Evolutionary conservation across 106 monocot species (phyloP).

Genomic region (Hemerocallis citrina): DNA sequence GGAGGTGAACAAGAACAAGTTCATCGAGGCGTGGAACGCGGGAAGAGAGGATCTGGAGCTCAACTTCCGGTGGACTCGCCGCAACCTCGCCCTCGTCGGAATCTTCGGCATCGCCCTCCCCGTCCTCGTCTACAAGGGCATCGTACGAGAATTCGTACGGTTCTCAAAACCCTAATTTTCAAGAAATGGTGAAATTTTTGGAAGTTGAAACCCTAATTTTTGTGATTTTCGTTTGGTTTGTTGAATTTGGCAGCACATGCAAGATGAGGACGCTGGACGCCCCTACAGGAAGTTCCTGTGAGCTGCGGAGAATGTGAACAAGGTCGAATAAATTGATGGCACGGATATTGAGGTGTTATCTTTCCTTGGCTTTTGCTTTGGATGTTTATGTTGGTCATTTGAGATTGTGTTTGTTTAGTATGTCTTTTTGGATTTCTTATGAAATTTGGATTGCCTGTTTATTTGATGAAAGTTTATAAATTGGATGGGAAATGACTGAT

Average conservation of each 20-base stretch:
- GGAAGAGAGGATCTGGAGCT: constrained; percentile 81
- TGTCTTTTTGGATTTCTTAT: too few species aligned
- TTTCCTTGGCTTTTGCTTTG: too few species aligned
- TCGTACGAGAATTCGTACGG: constrained; percentile 66
- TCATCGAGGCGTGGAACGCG: constrained; percentile 83
- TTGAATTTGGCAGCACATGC: constrained; percentile 59
- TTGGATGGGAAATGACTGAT: too few species aligned
- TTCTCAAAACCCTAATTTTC: background rate
- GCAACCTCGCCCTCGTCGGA: constrained; percentile 77
- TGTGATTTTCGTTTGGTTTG: background rate
- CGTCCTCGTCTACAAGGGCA: constrained; percentile 81
- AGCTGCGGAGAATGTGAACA: too few species aligned
- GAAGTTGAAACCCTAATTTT: background rate
- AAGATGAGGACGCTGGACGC: constrained; percentile 63
- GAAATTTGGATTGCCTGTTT: too few species aligned
- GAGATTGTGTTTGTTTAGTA: too few species aligned
- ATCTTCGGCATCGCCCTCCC: constrained; percentile 90
- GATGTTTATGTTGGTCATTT: too few species aligned
- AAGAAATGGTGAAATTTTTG: background rate
- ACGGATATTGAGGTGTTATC: too few species aligned
- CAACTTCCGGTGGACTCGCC: constrained; percentile 90
- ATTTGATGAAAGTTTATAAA: too few species aligned
- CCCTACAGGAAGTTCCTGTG: constrained; percentile 54
- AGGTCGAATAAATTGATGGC: too few species aligned
- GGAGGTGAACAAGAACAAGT: constrained; percentile 86